Base-by-base conservation (phyloP, 305 asterid genomes). In the Solanum aculeatissimum region DNA sequence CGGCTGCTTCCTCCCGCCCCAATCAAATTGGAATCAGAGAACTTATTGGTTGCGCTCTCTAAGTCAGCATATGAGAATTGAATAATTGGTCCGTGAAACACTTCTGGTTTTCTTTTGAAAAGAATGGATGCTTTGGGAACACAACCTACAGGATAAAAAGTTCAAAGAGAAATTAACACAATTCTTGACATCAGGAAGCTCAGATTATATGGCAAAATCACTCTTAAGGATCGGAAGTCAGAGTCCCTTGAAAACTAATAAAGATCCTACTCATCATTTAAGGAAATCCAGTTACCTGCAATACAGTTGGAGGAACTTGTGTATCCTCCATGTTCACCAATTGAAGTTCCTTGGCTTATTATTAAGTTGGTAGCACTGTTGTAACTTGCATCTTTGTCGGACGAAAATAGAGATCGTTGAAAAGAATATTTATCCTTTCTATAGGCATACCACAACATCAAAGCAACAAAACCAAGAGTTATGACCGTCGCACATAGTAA, bases 1-100 rank as follows among this genome's bases (percentile, higher is more conserved):
- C 85, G 91, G 88, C 99, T 94, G 90, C 98, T 94, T 75, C 97
- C 99, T 82, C 99, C 99, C 80, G 91, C 92, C 68, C 98, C 99
- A 75, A 95, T 93, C 90, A 97, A 90, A 88, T 93, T 94, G 84
- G 92, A 86, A 63, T 88, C 91, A n/a, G 95, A 92, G 88, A 97
- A 97, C 86, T 83, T 91, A 83, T 90, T 87, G 7, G 99, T 94
- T 57, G 97, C 95, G 79, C 84, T 92, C 90, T 94, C 98, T 87
- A 97, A 70, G 84, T 97, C 98, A n/a, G 91, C 90, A 82, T 93
- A 97, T 14, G 97, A 90, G 88, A 95, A 97, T 16, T 90, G 91
- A 69, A 89, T 85, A 55, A 93, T 89, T 2, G 88, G 86, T 90
- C 97, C 98, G 1, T 89, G 94, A 74, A 92, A 74, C 72, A 94